phyloP scores from a whole-genome alignment of 768 basidiomycete genomes.

The Naganishia friedmannii region DNA sequence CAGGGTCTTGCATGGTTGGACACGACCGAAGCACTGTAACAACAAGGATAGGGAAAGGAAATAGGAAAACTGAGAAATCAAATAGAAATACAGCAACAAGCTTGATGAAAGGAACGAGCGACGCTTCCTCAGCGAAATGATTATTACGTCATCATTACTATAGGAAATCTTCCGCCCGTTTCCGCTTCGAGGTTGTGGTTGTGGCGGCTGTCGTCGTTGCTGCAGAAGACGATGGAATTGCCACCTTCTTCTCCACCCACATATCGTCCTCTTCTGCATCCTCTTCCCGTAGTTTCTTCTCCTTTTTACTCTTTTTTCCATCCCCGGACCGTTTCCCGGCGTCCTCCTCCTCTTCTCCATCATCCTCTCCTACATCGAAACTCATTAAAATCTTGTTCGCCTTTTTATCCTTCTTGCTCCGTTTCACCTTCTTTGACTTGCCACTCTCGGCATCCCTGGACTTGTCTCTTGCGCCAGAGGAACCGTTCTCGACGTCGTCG shows the following conservation, averaged over 20 bases:
- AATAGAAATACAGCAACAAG: not conserved
- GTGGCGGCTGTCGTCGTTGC: too few species aligned
- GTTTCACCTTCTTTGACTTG: constrained; percentile 53
- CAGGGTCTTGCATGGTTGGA: not conserved
- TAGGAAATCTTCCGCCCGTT: constrained; percentile 17
- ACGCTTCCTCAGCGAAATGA: not conserved
- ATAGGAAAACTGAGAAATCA: not conserved
- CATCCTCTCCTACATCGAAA: constrained; percentile 60
- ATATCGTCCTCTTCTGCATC: constrained; percentile 35
- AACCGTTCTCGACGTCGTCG: constrained; percentile 35
- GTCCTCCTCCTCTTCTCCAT: constrained; percentile 54
- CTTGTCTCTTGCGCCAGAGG: not conserved
- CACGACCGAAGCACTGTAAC: too few species aligned
- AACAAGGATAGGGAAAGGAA: not conserved
- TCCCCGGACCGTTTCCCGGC: constrained; percentile 40
- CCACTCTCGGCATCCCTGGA: not conserved
- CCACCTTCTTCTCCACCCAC: constrained; percentile 44
- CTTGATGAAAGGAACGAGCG: not conserved
- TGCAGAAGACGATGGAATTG: constrained; percentile 31
- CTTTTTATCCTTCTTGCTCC: constrained; percentile 55
- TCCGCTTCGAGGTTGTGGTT: constrained; percentile 4
- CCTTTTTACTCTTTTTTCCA: constrained; percentile 47
- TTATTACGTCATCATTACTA: constrained; percentile 5
- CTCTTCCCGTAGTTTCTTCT: not conserved
- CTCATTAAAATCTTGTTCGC: constrained; percentile 65